phyloP scores from a whole-genome alignment of 1,284 basidiomycete genomes.

The Phylloporus sp. region DNA sequence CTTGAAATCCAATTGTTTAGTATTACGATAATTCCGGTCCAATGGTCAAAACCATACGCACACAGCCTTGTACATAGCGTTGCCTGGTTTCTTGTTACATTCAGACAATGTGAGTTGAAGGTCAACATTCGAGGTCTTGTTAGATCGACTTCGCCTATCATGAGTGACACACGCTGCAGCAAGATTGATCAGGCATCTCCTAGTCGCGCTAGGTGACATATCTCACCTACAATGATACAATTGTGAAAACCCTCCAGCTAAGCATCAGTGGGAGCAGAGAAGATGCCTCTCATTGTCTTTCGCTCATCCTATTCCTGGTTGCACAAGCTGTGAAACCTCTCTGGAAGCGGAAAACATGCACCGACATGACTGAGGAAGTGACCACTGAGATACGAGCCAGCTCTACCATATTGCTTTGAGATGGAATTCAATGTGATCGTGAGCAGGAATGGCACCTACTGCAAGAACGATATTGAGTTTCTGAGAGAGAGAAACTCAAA shows the following conservation, averaged over 20 bases:
- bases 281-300: neutral
- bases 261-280: constrained; percentile 10
- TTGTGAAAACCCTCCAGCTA: constrained; percentile 10
- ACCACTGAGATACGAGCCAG: constrained; percentile 15
- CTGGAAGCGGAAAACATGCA: constrained; percentile 15
- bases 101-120: constrained; percentile 15
- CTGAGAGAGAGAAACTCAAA: constrained; percentile 21
- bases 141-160: constrained; percentile 9
- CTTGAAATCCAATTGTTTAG: neutral
- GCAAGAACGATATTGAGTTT: constrained; percentile 36
- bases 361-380: constrained; percentile 15
- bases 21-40: neutral
- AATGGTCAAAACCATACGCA: neutral
- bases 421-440: constrained; percentile 35
- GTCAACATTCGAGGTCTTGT: constrained; percentile 14
- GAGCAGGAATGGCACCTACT: constrained; percentile 31
- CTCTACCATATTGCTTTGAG: constrained; percentile 12
- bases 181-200: neutral
- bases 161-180: constrained; percentile 10
- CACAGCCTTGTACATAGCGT: constrained; percentile 10
- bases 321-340: constrained; percentile 6
- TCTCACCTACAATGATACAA: constrained; percentile 14
- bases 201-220: no score
- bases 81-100: constrained; percentile 4
- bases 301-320: neutral